Conservation (phyloP, 257 asterid genomes). For the Nicotiana sylvestris region DNA sequence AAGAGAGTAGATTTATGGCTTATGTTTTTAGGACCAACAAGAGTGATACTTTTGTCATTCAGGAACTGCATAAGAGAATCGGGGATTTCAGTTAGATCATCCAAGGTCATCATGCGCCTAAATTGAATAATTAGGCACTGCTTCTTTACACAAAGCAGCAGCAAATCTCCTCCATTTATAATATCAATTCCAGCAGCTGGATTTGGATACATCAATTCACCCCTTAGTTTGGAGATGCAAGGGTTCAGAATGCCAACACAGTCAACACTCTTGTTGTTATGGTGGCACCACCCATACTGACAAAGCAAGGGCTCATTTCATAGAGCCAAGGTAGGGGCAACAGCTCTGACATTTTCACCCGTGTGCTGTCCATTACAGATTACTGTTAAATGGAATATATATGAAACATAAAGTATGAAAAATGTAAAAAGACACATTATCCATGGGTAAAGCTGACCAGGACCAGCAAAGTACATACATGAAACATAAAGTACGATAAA, state of each 20-base stretch:
- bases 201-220: background rate
- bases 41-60: background rate
- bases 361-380: too few species aligned
- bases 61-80: background rate
- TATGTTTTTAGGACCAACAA: background rate
- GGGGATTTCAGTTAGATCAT: background rate
- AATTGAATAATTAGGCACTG: background rate
- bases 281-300: background rate
- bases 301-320: background rate
- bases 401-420: too few species aligned
- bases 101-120: background rate
- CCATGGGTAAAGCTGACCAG: too few species aligned
- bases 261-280: background rate
- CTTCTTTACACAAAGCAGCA: background rate
- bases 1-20: background rate
- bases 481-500: too few species aligned
- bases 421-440: too few species aligned
- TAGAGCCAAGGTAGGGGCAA: background rate
- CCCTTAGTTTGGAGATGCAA: background rate
- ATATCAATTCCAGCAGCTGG: background rate
- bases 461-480: too few species aligned
- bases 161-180: background rate
- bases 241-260: background rate
- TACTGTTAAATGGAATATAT: too few species aligned
- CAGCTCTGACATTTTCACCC: constrained; percentile 8